Evolutionary conservation across 2,329 filamentous ascomycete species (phyloP).

Genomic region (Biscogniauxia marginata): DNA sequence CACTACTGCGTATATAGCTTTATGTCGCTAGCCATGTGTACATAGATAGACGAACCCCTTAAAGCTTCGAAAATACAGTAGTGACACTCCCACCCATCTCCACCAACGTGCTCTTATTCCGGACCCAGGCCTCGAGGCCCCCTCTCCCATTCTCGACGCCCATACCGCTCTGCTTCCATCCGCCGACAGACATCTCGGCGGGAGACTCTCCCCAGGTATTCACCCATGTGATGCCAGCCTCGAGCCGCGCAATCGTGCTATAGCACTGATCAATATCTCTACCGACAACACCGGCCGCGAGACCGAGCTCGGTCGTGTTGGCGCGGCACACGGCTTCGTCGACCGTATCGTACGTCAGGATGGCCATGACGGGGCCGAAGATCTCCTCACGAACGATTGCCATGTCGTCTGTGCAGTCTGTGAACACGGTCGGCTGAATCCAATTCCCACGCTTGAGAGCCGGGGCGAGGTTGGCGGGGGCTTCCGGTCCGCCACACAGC

Average conservation of each 20-base stretch:
- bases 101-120: conserved; percentile 84
- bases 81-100: conserved; percentile 72
- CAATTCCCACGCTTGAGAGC: conserved; percentile 68
- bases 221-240: conserved; percentile 88
- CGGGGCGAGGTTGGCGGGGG: conserved; percentile 50
- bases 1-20: no score
- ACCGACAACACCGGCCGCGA: conserved; percentile 83
- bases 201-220: conserved; percentile 93
- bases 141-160: conserved; percentile 82
- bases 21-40: background rate
- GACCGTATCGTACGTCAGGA: conserved; percentile 69
- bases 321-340: conserved; percentile 70
- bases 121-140: conserved; percentile 78
- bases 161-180: conserved; percentile 87
- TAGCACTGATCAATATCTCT: conserved; percentile 73
- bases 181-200: conserved; percentile 88
- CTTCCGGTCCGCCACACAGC: conserved; percentile 67
- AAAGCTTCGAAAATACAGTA: conserved; percentile 73
- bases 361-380: conserved; percentile 83
- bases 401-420: conserved; percentile 82
- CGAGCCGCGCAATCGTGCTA: conserved; percentile 64
- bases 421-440: conserved; percentile 82
- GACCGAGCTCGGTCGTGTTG: conserved; percentile 73
- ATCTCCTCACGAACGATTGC: conserved; percentile 79
- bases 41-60: conserved; percentile 18